Conservation (phyloP, 768 basidiomycete genomes). For the Russula sp. region DNA sequence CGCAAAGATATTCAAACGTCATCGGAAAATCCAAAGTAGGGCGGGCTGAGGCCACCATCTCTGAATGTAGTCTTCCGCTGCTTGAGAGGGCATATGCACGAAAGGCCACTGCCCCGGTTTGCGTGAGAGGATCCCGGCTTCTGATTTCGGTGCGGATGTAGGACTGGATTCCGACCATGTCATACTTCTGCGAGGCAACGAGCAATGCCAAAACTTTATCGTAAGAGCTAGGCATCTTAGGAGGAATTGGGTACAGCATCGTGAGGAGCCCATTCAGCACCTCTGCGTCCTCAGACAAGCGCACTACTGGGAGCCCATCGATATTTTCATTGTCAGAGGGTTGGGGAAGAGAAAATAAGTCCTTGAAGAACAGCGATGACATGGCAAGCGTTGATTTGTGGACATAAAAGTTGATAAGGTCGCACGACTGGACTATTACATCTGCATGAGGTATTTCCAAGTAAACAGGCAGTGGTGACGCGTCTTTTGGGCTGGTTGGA, state of each 20-base stretch:
- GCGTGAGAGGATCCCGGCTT: too few relatives aligned
- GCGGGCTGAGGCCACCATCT: too few relatives aligned
- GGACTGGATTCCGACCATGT: too few relatives aligned
- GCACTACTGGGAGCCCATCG: slow-evolving; percentile 20
- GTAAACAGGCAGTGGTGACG: too few relatives aligned
- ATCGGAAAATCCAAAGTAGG: too few relatives aligned
- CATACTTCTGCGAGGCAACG: too few relatives aligned
- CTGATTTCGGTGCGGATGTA: too few relatives aligned
- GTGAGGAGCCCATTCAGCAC: not conserved
- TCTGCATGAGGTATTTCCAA: not conserved
- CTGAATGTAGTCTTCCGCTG: not conserved
- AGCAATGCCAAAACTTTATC: too few relatives aligned
- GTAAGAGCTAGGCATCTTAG: too few relatives aligned
- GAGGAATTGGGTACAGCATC: too few relatives aligned
- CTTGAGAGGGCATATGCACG: not conserved
- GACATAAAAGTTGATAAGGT: slow-evolving; percentile 23
- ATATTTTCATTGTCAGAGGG: not conserved
- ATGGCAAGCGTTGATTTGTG: slow-evolving; percentile 31
- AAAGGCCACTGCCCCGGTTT: not conserved
- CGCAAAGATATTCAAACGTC: too few relatives aligned
- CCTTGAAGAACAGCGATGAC: slow-evolving; percentile 30
- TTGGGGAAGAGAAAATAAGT: slow-evolving; percentile 29
- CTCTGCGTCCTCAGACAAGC: slow-evolving; percentile 10
- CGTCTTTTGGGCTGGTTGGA: not conserved
- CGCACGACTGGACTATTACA: slow-evolving; percentile 8